Base-by-base conservation (phyloP, 1,284 basidiomycete genomes). In the Neolentinus lepideus region DNA sequence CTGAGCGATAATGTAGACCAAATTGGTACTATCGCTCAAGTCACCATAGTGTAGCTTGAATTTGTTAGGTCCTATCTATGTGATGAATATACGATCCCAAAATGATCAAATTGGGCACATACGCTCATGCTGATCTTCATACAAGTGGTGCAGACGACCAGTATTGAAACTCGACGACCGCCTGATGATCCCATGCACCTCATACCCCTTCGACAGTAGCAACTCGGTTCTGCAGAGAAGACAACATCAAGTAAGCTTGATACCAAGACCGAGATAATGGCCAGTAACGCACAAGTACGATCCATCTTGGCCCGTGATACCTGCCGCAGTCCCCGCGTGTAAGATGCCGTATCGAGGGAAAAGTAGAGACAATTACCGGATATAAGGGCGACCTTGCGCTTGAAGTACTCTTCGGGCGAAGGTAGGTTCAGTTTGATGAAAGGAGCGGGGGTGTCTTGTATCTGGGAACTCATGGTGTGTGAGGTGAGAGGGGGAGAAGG, bases 121-220 rank as follows among this genome's bases (percentile, higher is more conserved):
- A 88, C 87, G 80, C 66, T 93, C 90, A 65, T 93, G 91, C 62
- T 87, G 84, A 69, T 94, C 92, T 63, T 83, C 83, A 71, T 94
- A 94, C 24, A 96, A 79, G 71, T 95, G 91, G 64, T 94, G 87
- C 62, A 96, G 77, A 67, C 92, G 86, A 64, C 87, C 88, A 56
- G 92, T 96, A 73, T 96, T 96, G 82, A 96, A 96, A 66, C 88
- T 92, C 21, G 92, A 95, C 27, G 92, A 94, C 58, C 92, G 88
- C 64, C 92, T 88, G 63, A 96, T 94, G 74, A 94, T 94, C 35
- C 90, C 93, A 68, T 95, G 93, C 1, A 95, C 93, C 62, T 92
- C 80, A 70, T 95, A 95, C 36, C 92, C 93, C 70, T 95, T 94
- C 58, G 78, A 77, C 56, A 95, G 76, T 56, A 95, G 75, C 19